Percentiles rank a stretch among this genome's conserved stretches.
phyloP scores from a whole-genome alignment of 495 filamentous ascomycete species.

The Xylaria bambusicola region DNA sequence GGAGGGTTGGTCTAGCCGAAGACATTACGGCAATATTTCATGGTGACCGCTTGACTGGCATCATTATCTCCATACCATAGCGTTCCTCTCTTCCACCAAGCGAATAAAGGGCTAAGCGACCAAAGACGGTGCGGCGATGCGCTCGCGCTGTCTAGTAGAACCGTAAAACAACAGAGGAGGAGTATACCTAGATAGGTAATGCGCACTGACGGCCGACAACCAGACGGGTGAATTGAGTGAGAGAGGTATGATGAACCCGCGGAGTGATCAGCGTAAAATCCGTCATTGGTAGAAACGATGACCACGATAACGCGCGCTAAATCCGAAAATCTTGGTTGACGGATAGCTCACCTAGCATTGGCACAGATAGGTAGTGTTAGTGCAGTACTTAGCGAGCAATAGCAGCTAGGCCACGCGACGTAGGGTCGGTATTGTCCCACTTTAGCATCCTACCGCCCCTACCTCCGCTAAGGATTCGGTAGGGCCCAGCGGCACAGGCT shows the following conservation, averaged over 20 bases:
- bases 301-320: constrained; percentile 11
- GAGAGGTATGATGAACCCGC: constrained; percentile 8
- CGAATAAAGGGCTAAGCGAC: background rate
- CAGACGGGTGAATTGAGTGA: background rate
- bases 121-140: no score
- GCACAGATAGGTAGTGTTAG: background rate
- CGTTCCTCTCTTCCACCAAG: background rate
- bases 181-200: no score
- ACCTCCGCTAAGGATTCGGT: no score
- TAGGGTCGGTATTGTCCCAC: no score
- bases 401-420: no score
- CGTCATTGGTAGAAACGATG: constrained; percentile 17
- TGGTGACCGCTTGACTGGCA: constrained; percentile 20
- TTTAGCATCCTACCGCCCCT: no score
- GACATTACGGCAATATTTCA: constrained; percentile 47
- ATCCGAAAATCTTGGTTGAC: background rate
- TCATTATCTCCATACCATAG: background rate
- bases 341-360: background rate
- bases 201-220: no score
- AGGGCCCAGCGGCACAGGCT: no score
- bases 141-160: no score
- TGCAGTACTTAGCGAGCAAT: no score
- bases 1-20: constrained; percentile 44
- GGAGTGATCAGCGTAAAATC: constrained; percentile 12
- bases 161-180: no score